Base-by-base conservation (phyloP, 768 basidiomycete species). In the Solioccasus polychromus region DNA sequence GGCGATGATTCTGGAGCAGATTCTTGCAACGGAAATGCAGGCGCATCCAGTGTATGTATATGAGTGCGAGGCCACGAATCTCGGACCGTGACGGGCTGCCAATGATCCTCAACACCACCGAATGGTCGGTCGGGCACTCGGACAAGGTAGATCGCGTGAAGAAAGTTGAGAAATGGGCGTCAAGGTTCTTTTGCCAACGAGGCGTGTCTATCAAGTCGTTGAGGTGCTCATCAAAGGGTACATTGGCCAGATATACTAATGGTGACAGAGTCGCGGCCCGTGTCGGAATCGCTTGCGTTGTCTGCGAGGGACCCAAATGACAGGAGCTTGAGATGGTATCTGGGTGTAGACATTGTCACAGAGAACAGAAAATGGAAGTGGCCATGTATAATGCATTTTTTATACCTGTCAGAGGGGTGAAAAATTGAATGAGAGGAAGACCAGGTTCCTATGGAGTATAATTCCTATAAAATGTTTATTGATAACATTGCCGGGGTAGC, bases 401-500 rank as follows among this genome's bases (percentile, higher is more conserved):
- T 53, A 52, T 55, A 32, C 34, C 6, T 31, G 25, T 29, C 2
- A 17, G 2, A 23, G 37, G 4, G 22, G 20, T n/a, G n/a, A n/a
- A n/a, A 7, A 7, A 28, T 28, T 28, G 8, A 12, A 28, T 28
- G 8, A 12, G 12, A 28, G 7, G 28, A 28, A 28, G 14, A 32
- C 31, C 31, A 15, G n/a, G 6, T n/a, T n/a, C n/a, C n/a, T n/a
- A n/a, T n/a, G n/a, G n/a, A n/a, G n/a, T n/a, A n/a, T n/a, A n/a
- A n/a, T n/a, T n/a, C n/a, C n/a, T n/a, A n/a, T n/a, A n/a, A n/a
- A n/a, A n/a, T n/a, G n/a, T n/a, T n/a, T n/a, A n/a, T n/a, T n/a
- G n/a, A n/a, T n/a, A 18, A 17, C 10, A 17, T 5, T 10, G 76
- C 77, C 78, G 77, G 74, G 74, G 72, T 81, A 81, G 79, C 79